Evolutionary conservation across 1,284 basidiomycete species (phyloP), one percentile per base, ranked within the genome.

Genomic region (Inonotus hispidus): DNA sequence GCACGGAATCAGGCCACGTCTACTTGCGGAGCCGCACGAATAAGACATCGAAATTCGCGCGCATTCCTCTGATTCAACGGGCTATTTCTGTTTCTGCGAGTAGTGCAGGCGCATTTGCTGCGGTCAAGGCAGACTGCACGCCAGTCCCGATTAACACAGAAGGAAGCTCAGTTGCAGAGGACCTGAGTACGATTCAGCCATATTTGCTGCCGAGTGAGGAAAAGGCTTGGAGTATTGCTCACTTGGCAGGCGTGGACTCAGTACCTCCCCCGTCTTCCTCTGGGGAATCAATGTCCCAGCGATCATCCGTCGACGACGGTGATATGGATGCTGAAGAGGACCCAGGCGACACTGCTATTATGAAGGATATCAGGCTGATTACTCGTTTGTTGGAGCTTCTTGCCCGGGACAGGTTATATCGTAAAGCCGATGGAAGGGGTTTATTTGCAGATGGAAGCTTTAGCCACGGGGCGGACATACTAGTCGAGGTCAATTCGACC

Each of bases 1-100:
- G 93, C 74, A 98, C 96, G 0, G 87, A 90, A 66, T 95, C 95
- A 1, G 96, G 96, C 0, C 95, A 98, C 68, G 95, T 98, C 32
- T 98, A 92, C 68, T 82, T 95, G 23, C 86, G 93, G 27, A 82
- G 86, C 19, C 82, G 92, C 14, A 82, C 76, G 61, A 75, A 75
- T 2, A 92, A 91, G 67, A 74, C 85, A 1, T 86, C 87, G 75
- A 93, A 92, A 75, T 98, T 96, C 71, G 83, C 87, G 56, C 84
- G 88, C 14, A 76, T 98, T 0, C 88, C 91, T 0, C 87, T 86
- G 66, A 75, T 98, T 1, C 95, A 98, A 69, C 87, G 96, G 13
- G 85, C 92, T 21, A 84, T 90, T 55, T 81, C 83, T 45, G 97
- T 99, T 3, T 88, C 87, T 53, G 88, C 91, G 2, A 98, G 94